phyloP scores from a whole-genome alignment of 257 asterid genomes.

The Phtheirospermum japonicum region DNA sequence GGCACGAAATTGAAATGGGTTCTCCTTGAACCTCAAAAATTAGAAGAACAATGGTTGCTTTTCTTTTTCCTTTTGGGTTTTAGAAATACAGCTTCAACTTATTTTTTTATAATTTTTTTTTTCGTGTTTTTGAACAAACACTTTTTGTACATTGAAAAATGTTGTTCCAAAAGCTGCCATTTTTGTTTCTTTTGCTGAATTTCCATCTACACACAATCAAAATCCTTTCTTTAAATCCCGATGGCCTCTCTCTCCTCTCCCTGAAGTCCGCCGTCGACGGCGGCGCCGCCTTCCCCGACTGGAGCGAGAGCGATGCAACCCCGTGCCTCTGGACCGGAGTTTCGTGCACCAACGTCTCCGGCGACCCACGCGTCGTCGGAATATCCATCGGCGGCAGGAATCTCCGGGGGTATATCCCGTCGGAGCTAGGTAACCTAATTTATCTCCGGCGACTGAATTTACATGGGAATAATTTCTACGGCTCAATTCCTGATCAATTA shows the following conservation, averaged over 20 bases:
- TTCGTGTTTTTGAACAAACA: not conserved
- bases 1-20: slow-evolving; percentile 17
- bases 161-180: slow-evolving; percentile 33
- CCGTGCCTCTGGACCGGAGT: slow-evolving; percentile 92
- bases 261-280: slow-evolving; percentile 70
- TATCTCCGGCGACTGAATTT: slow-evolving; percentile 88
- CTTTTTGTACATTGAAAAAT: slow-evolving; percentile 16
- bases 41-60: slow-evolving; percentile 23
- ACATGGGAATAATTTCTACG: slow-evolving; percentile 73
- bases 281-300: slow-evolving; percentile 53
- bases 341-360: slow-evolving; percentile 76
- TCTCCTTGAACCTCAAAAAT: slow-evolving; percentile 16
- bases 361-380: slow-evolving; percentile 80
- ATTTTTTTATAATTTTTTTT: not conserved
- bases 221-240: slow-evolving; percentile 43
- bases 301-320: slow-evolving; percentile 70
- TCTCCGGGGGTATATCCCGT: slow-evolving; percentile 83
- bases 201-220: slow-evolving; percentile 19
- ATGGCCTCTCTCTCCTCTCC: slow-evolving; percentile 77
- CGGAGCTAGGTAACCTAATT: slow-evolving; percentile 73
- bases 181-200: slow-evolving; percentile 31
- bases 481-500: slow-evolving; percentile 76
- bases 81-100: slow-evolving; percentile 5
- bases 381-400: slow-evolving; percentile 57
- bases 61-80: slow-evolving; percentile 3